Percentiles rank a stretch among this genome's conserved stretches.
Evolutionary conservation across 1,284 basidiomycete genomes (phyloP).

Genomic region (Phenoliferia sp.): DNA sequence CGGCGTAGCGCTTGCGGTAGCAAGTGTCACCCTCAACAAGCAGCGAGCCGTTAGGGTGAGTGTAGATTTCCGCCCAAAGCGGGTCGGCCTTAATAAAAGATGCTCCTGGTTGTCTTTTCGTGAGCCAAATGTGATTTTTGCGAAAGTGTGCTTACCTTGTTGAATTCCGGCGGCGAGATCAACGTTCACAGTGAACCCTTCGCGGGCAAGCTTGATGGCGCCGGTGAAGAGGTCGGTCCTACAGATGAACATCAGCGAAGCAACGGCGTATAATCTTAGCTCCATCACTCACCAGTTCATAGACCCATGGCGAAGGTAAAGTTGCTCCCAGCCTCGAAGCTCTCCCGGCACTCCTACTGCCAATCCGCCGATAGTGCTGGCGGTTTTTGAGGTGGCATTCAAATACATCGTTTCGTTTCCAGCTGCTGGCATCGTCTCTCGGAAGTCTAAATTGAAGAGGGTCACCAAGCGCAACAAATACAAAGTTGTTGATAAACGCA

Average conservation of each 20-base stretch:
- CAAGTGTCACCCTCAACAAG: conserved; percentile 36
- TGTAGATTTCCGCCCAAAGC: conserved; percentile 38
- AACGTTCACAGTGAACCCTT: conserved; percentile 38
- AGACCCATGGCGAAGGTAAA: conserved; percentile 39
- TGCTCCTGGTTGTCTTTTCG: no score
- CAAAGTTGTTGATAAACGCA: no score
- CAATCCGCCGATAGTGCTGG: conserved; percentile 31
- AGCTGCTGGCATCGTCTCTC: conserved; percentile 31
- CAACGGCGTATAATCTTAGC: no score
- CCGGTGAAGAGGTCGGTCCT: conserved; percentile 35
- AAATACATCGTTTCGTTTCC: conserved; percentile 26
- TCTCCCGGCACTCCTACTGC: conserved; percentile 43
- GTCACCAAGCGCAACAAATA: conserved; percentile 36
- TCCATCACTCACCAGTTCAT: not conserved
- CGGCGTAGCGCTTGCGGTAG: conserved; percentile 34
- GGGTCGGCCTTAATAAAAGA: conserved; percentile 39
- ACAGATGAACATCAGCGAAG: not conserved
- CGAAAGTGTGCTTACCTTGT: not conserved
- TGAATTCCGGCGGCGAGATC: conserved; percentile 20
- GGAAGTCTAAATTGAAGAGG: not conserved
- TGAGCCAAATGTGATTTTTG: no score
- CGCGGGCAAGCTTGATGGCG: conserved; percentile 37
- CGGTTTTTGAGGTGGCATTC: conserved; percentile 9
- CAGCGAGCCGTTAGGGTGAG: conserved; percentile 34
- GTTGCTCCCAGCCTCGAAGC: conserved; percentile 39